Base-by-base conservation (phyloP, 768 basidiomycete genomes). In the Rhodotorula diobovata region DNA sequence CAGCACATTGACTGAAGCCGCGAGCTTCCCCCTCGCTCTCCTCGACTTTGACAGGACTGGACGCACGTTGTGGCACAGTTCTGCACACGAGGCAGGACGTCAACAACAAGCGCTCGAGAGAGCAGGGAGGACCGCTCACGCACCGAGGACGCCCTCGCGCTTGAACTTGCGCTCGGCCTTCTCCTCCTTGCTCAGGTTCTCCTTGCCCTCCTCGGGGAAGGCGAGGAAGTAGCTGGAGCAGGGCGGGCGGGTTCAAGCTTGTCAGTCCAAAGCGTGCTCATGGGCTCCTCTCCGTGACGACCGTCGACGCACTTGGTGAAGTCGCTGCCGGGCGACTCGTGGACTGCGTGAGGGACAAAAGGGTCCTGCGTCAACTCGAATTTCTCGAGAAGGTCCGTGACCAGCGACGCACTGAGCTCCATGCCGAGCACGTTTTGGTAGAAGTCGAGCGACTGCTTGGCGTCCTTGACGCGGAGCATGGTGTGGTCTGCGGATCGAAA, bases 391-490 rank as follows among this genome's bases (percentile, higher is more conserved):
- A 20, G 6, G 30, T 20, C 34, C 16, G 30, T 15, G 32, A 10
- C 20, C 9, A 21, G n/a, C 18, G 34, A 57, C 68, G 28, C 16
- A 68, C 69, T 51, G n/a, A 72, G 57, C 32, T 75, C 74, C 74
- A 75, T 75, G 28, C 74, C 74, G 74, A 75, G 57, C 37, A 63
- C 59, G 48, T 63, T 25, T 8, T 39, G 50, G 53, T 61, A 63
- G 63, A 64, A 67, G 20, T 46, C 30, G 53, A 70, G 45, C 23
- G 58, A 45, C 39, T 30, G 9, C 76, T 91, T 87, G 14, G 91
- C 87, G 79, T 95, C 92, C 83, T 88, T 93, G 80, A 96, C 84
- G 75, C 93, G 86, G 77, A 93, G 80, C 91, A 92, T 93, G 43
- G 89, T 90, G 80, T 93, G 73, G 62, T 74, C 68, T 73, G 60